Conservation (phyloP, 2,329 filamentous ascomycete genomes). For the Fusarium anguioides region DNA sequence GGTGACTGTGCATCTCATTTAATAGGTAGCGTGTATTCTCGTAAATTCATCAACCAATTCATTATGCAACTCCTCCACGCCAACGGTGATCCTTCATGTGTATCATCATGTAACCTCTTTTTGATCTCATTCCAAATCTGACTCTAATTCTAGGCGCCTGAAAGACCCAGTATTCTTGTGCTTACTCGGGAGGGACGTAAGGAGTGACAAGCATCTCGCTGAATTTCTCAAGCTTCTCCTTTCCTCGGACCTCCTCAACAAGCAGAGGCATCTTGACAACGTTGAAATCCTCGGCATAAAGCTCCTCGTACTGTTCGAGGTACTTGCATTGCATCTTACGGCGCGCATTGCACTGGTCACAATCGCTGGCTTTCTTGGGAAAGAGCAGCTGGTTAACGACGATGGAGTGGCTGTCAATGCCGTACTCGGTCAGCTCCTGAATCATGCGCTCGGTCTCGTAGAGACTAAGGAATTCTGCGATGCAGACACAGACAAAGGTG, state of each 20-base stretch:
- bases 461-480: slow-evolving; percentile 93
- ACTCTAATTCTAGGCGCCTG: slow-evolving; percentile 5
- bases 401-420: slow-evolving; percentile 96
- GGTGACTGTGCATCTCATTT: slow-evolving; percentile 24
- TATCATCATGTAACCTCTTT: slow-evolving; percentile 10
- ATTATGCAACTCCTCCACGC: slow-evolving; percentile 35
- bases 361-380: slow-evolving; percentile 84
- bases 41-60: slow-evolving; percentile 26
- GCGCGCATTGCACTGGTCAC: slow-evolving; percentile 94
- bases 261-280: slow-evolving; percentile 98
- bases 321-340: slow-evolving; percentile 99
- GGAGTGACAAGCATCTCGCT: slow-evolving; percentile 85
- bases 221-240: slow-evolving; percentile 92
- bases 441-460: slow-evolving; percentile 99
- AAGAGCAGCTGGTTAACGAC: slow-evolving; percentile 98
- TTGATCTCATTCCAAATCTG: slow-evolving; percentile 3
- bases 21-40: slow-evolving; percentile 22
- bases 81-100: slow-evolving; percentile 19
- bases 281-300: slow-evolving; percentile 96
- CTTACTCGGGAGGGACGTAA: slow-evolving; percentile 72
- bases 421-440: slow-evolving; percentile 91
- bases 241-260: slow-evolving; percentile 94
- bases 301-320: slow-evolving; percentile 96
- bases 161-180: slow-evolving; percentile 13
- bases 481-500: slow-evolving; percentile 98